Conservation (phyloP, 768 basidiomycete species). For the Suillus subalutaceus region DNA sequence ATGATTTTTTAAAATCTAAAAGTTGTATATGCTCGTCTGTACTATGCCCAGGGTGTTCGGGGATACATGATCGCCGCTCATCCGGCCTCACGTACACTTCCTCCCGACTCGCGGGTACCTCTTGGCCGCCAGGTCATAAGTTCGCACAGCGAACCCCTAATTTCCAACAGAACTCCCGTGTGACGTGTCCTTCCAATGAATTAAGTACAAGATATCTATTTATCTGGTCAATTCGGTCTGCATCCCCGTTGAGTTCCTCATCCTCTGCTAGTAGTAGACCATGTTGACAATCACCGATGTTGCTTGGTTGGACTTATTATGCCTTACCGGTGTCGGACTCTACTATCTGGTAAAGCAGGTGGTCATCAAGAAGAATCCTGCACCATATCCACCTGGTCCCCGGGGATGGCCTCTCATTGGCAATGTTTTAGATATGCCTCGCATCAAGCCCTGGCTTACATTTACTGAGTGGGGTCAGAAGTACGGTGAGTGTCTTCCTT, state of each 20-base stretch:
- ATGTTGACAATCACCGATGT: not conserved
- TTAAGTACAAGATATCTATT: not conserved
- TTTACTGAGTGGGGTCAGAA: not conserved
- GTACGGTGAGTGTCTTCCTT: not conserved
- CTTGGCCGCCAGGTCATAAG: no score
- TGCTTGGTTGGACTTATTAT: not conserved
- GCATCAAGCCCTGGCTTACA: not conserved
- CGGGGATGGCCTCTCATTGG: not conserved
- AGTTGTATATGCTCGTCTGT: no score
- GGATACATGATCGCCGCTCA: no score
- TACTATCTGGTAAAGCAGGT: not conserved
- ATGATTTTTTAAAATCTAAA: no score
- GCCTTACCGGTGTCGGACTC: not conserved
- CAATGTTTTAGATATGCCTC: not conserved
- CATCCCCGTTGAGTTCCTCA: not conserved
- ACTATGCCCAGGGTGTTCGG: no score
- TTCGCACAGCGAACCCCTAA: no score
- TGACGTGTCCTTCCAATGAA: no score
- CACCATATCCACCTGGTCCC: not conserved
- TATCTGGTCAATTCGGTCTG: not conserved
- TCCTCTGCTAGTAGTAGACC: not conserved
- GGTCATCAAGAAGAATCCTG: not conserved
- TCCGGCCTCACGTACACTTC: no score
- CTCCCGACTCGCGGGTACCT: no score
- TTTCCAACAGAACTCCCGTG: no score